Base-by-base conservation (phyloP, 2,329 filamentous ascomycete genomes). In the Beauveria bassiana region DNA sequence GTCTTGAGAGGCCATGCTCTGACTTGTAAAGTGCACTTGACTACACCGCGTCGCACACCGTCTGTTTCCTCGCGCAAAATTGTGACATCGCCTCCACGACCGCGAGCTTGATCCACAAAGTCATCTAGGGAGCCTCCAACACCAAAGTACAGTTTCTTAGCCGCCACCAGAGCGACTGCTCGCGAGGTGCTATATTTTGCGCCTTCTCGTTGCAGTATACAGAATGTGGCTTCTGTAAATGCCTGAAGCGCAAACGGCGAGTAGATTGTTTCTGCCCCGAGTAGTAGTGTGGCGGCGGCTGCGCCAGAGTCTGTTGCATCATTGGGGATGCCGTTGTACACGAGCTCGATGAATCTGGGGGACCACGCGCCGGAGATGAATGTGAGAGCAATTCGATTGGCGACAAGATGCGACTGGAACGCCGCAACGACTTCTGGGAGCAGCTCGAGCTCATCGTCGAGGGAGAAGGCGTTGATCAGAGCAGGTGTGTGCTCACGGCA, bases 261-360 rank as follows among this genome's bases (percentile, higher is more conserved):
- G 74, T 95, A 95, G 50, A 95, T 93, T 0, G 90, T 95, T 73
- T 95, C 90, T 1, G 89, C 88, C 0, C 87, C 90, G 1, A 95
- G 75, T 5, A 93, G 75, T 2, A 89, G 73, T 16, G 79, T 81
- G 47, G 61, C 55, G 6, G 67, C 22, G 1, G 66, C 47, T 7
- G 57, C 47, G 34, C 12, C 10, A 2, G 47, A 43, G 57, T 43
- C 12, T 45, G 57, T 38, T 12, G 43, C 42, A 22, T 61, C 46
- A 9, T 63, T 61, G 1, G 61, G 53, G 6, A 66, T 62, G 45
- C 68, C 54, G 34, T 67, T 65, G 66, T 80, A 80, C 8, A 92
- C 73, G 1, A 91, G 74, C 1, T 80, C 71, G 5, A 89, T 78
- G 62, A 93, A 86, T 53, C 80, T 80, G 0, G 80, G 74, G 0